phyloP scores from a whole-genome alignment of 2,329 filamentous ascomycete species.

The Penicillium sp. region DNA sequence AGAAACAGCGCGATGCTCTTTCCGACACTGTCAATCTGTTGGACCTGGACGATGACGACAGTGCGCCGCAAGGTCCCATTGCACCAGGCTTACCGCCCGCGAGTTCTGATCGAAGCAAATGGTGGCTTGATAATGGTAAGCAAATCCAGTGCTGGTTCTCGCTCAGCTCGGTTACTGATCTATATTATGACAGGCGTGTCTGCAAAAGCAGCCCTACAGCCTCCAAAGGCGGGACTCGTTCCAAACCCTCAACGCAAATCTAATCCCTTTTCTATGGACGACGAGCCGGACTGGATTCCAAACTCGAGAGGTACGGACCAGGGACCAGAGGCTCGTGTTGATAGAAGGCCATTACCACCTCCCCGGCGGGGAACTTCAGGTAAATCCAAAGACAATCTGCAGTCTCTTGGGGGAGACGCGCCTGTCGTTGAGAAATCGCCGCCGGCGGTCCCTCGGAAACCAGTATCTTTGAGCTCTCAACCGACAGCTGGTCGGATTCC shows the following conservation, averaged over 20 bases:
- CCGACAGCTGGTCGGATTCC: not conserved
- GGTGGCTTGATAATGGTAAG: slow-evolving; percentile 69
- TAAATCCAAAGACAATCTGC: not conserved
- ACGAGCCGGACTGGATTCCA: slow-evolving; percentile 82
- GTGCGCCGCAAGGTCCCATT: slow-evolving; percentile 80
- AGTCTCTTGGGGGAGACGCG: slow-evolving; percentile 1
- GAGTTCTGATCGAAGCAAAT: slow-evolving; percentile 66
- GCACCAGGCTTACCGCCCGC: slow-evolving; percentile 74
- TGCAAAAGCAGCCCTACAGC: slow-evolving; percentile 73
- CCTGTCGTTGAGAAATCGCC: slow-evolving; percentile 41
- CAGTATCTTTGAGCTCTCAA: slow-evolving; percentile 49
- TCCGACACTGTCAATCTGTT: slow-evolving; percentile 30
- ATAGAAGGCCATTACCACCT: slow-evolving; percentile 34
- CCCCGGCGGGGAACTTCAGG: slow-evolving; percentile 28
- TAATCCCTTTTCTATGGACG: slow-evolving; percentile 78
- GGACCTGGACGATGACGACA: slow-evolving; percentile 68
- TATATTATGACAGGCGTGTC: slow-evolving; percentile 61
- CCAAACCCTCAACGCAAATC: slow-evolving; percentile 76
- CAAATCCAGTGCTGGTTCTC: slow-evolving; percentile 18
- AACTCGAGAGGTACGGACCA: slow-evolving; percentile 23
- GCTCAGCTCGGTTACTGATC: slow-evolving; percentile 11
- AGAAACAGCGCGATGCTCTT: slow-evolving; percentile 64
- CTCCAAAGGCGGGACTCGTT: slow-evolving; percentile 67
- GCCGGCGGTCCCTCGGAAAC: slow-evolving; percentile 68
- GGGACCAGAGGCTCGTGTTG: slow-evolving; percentile 21